These are phyloP conservation scores for Conringia planisiliqua DNA, from an alignment of 345 rosid genomes.

Conservation along the genomic window DNA sequence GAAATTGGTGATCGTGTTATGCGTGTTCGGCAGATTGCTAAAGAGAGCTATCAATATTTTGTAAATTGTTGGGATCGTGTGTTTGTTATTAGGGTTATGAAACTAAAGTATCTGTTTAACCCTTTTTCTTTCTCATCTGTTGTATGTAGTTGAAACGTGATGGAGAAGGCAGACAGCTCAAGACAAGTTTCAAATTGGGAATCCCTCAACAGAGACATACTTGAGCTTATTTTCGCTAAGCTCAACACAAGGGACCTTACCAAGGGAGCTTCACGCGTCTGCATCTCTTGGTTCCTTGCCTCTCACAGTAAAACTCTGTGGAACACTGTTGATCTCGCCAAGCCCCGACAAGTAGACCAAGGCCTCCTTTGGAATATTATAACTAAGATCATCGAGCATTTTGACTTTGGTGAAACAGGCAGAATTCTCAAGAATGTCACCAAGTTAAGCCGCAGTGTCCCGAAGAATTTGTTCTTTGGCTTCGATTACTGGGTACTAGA, in stretches of 20 bases:
- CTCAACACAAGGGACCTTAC: neutral
- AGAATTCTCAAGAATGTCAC: neutral
- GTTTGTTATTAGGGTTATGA: no score
- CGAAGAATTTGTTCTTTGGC: constrained; percentile 2
- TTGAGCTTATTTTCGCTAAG: neutral
- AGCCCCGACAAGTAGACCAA: neutral
- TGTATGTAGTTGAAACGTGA: neutral
- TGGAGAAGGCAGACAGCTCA: neutral
- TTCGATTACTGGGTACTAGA: neutral
- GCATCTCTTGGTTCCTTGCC: constrained; percentile 5
- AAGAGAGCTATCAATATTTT: no score
- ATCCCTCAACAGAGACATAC: neutral
- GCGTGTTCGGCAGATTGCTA: no score
- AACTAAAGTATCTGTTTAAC: neutral
- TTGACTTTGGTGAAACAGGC: neutral
- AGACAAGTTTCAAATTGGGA: neutral
- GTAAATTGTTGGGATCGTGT: no score
- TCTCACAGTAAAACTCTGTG: constrained; percentile 9
- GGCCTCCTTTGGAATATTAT: neutral
- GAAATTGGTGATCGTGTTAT: no score
- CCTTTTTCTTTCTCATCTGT: neutral
- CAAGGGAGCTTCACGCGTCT: constrained; percentile 8
- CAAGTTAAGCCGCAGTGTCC: neutral
- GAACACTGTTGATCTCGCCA: neutral
- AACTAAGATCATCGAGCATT: neutral